A percentile compares a stretch with the other conserved stretches of the same genome.
phyloP scores from a whole-genome alignment of 2,329 filamentous ascomycete species.

The Colletotrichum theobromicola region DNA sequence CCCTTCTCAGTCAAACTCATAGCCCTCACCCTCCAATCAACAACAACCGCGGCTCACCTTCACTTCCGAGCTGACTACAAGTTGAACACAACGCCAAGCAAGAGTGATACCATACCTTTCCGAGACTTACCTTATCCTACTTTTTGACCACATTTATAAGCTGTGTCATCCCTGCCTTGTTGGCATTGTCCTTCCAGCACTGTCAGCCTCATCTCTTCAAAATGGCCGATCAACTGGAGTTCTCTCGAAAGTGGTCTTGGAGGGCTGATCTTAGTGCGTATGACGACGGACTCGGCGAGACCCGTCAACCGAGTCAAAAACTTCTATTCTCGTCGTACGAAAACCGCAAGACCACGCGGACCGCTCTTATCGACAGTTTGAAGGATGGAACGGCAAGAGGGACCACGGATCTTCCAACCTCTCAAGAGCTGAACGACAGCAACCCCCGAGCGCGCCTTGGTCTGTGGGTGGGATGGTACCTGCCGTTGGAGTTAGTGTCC shows the following conservation, averaged over 20 bases:
- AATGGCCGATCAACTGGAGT: neutral
- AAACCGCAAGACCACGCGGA: too few relatives aligned
- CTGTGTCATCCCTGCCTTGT: neutral
- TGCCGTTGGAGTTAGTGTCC: too few relatives aligned
- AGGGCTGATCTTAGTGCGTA: neutral
- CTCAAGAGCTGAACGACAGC: too few relatives aligned
- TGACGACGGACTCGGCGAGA: neutral
- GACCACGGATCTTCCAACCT: too few relatives aligned
- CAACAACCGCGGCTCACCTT: neutral
- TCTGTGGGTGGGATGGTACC: too few relatives aligned
- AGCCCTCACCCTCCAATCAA: neutral
- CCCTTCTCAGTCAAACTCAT: neutral
- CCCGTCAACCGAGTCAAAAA: neutral
- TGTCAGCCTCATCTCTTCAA: neutral
- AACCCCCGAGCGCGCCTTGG: too few relatives aligned
- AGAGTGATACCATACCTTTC: too few relatives aligned
- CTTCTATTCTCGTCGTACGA: neutral
- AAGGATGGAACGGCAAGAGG: too few relatives aligned
- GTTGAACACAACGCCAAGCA: too few relatives aligned
- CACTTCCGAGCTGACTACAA: too few relatives aligned
- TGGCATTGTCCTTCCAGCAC: neutral
- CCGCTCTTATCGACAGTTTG: too few relatives aligned
- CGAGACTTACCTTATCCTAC: neutral
- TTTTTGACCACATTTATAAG: neutral
- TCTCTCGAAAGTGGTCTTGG: neutral